A percentile compares a stretch with the other conserved stretches of the same genome.
These are phyloP conservation scores for Canavalia gladiata DNA, from an alignment of 306 rosid species.

Conservation along the genomic window DNA sequence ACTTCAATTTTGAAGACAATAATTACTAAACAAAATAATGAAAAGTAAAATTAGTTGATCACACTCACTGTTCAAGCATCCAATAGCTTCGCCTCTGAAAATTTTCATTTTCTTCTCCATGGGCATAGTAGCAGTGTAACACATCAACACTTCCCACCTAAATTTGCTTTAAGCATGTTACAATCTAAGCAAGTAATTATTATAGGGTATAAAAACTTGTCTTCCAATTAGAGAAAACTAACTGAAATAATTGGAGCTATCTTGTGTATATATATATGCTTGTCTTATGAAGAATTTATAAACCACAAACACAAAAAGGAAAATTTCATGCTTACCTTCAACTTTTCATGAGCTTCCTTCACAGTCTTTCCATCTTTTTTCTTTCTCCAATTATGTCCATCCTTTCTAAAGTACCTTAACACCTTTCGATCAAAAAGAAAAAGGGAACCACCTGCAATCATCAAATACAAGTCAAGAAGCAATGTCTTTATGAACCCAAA, in stretches of 20 bases:
- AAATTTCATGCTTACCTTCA: constrained; percentile 68
- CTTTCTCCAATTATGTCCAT: constrained; percentile 95
- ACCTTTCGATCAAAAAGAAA: constrained; percentile 90
- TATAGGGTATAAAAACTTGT: constrained; percentile 25
- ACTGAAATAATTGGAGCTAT: constrained; percentile 11
- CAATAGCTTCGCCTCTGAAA: constrained; percentile 97
- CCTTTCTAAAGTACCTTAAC: constrained; percentile 91
- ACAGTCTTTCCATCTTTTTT: constrained; percentile 92
- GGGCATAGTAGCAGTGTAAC: constrained; percentile 93
- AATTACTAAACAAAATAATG: constrained; percentile 23
- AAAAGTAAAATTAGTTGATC: constrained; percentile 40
- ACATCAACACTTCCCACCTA: constrained; percentile 91
- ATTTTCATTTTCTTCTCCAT: constrained; percentile 88
- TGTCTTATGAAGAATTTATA: constrained; percentile 16
- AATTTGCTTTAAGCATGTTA: constrained; percentile 55
- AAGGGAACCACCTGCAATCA: constrained; percentile 83
- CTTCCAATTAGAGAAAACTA: constrained; percentile 23
- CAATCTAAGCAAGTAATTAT: constrained; percentile 43
- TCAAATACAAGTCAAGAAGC: constrained; percentile 48
- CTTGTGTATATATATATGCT: background rate
- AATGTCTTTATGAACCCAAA: constrained; percentile 29
- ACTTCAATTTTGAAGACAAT: constrained; percentile 33
- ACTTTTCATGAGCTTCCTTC: constrained; percentile 93
- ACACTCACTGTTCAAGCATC: constrained; percentile 89
- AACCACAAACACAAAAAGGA: constrained; percentile 28